Base-by-base conservation (phyloP, 371 early-diverging fungal species). In the Mucor circinelloides region DNA sequence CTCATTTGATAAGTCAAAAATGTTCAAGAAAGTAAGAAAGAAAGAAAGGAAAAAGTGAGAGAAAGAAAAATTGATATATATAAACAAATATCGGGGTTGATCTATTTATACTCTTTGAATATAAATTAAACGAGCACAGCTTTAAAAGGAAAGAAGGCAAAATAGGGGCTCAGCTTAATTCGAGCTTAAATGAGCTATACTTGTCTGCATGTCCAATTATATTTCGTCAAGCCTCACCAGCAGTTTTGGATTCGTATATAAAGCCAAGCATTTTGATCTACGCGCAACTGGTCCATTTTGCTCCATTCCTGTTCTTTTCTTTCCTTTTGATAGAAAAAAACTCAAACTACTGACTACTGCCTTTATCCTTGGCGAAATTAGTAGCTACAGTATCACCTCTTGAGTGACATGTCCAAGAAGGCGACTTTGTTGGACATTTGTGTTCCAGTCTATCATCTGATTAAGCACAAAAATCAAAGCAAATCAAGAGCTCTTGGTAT, bases 1-100 rank as follows among this genome's bases (percentile, higher is more conserved):
- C 75, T 83, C 83, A 83, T 82, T 19, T 67, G 57, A 7, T 48
- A 6, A 42, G 30, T 38, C 13, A 55, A 62, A 48, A 67, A 58
- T 27, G 30, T 40, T 55, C 23, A 6, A 32, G 3, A 36, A 61
- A 70, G 19, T 50, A 44, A 52, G 65, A 63, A 19, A 44, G 21
- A 60, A 9, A 23, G 44, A 59, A 23, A 54, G 60, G 25, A 40
- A 46, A 68, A 57, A 36, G 17, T 36, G 17, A 38, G 44, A 54
- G 17, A 54, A 56, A 15, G 6, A 12, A 42, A n/a, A 23, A 60
- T 27, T 36, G 42, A 28, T 19, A 21, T 46, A 36, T 46, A 46
- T 46, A 46, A 2, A 46, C n/a, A 42, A 46, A 46, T 46, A 19
- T 44, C 44, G 44, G 44, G 44, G 44, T 44, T 44, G 44, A 44